phyloP scores from a whole-genome alignment of 257 asterid genomes.

The Nemophila menziesii region DNA sequence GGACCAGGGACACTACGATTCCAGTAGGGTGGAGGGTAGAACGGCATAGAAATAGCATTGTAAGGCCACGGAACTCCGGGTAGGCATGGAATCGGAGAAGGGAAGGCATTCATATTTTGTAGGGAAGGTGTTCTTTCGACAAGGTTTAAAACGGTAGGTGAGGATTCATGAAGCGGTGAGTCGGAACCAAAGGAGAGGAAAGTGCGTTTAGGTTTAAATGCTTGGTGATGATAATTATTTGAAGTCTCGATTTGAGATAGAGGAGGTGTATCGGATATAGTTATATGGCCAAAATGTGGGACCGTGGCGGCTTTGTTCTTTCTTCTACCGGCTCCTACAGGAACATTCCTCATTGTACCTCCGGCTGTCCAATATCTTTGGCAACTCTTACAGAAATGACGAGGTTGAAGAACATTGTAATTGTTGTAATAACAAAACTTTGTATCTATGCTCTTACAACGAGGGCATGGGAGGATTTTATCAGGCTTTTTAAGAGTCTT shows the following conservation, averaged over 20 bases:
- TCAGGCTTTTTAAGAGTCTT: constrained; percentile 71
- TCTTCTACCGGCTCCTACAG: constrained; percentile 84
- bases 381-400: constrained; percentile 88
- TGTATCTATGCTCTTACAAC: constrained; percentile 86
- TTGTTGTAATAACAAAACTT: constrained; percentile 89
- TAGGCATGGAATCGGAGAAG: constrained; percentile 44
- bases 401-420: constrained; percentile 80
- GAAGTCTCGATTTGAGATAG: constrained; percentile 32
- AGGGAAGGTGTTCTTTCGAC: constrained; percentile 29
- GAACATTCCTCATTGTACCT: constrained; percentile 89
- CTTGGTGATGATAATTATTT: constrained; percentile 29
- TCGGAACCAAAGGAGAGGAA: constrained; percentile 63
- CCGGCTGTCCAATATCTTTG: constrained; percentile 98
- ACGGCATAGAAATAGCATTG: constrained; percentile 39
- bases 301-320: constrained; percentile 55
- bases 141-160: constrained; percentile 37
- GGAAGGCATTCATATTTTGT: constrained; percentile 33
- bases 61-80: constrained; percentile 58
- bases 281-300: constrained; percentile 43
- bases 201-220: constrained; percentile 37
- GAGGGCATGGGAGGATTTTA: constrained; percentile 84
- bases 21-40: constrained; percentile 60
- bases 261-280: constrained; percentile 53
- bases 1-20: constrained; percentile 40
- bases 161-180: constrained; percentile 36